These are phyloP conservation scores for Podaxis sp. DNA, from an alignment of 768 basidiomycete species.

Conservation along the genomic window DNA sequence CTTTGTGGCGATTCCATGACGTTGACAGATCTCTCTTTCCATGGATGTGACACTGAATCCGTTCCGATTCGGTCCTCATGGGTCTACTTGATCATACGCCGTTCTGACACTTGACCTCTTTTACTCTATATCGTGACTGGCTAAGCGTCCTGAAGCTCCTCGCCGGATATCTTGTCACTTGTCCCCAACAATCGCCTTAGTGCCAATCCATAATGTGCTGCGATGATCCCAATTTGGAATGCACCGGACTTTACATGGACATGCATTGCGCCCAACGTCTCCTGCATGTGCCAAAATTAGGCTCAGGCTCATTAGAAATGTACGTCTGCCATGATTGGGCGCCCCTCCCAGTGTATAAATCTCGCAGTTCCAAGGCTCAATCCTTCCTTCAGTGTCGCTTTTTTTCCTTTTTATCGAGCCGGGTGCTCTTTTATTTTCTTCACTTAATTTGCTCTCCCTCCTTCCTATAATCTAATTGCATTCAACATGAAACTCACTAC, in stretches of 20 bases:
- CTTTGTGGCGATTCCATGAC: neutral
- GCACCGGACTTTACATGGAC: neutral
- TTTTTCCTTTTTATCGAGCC: conserved; percentile 24
- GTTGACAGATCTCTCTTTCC: neutral
- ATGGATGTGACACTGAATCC: neutral
- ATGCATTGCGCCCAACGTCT: conserved; percentile 4
- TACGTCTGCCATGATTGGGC: neutral
- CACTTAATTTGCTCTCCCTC: conserved; percentile 6
- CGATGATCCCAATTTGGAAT: neutral
- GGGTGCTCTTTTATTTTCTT: conserved; percentile 28
- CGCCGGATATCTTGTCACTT: neutral
- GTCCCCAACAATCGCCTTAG: neutral
- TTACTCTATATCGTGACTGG: neutral
- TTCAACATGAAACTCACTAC: conserved; percentile 25
- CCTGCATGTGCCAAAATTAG: neutral
- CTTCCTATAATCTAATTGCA: neutral
- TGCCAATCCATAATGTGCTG: neutral
- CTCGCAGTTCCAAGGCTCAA: neutral
- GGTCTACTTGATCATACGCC: neutral
- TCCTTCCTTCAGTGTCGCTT: conserved; percentile 17
- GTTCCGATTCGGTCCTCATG: neutral
- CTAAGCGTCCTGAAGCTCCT: neutral
- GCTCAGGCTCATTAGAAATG: neutral
- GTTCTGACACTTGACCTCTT: neutral
- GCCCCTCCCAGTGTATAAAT: conserved; percentile 16